Conservation (phyloP, 1,284 basidiomycete species). For the Apiotrichum sp. region DNA sequence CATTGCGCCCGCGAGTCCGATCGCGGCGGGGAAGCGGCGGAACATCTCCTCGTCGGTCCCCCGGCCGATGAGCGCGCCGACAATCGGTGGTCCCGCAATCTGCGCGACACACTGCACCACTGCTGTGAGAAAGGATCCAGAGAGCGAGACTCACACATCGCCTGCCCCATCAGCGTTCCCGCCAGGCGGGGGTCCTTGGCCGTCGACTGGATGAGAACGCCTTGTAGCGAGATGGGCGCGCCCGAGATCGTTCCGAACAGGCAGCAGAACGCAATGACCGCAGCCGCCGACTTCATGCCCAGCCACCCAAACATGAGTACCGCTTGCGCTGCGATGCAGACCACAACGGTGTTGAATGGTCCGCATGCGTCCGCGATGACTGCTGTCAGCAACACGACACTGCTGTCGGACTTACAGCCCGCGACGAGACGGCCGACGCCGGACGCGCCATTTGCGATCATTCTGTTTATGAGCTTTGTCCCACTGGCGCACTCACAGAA, state of each 20-base stretch:
- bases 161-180: conserved; percentile 32
- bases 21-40: conserved; percentile 14
- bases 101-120: conserved; percentile 4
- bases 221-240: conserved; percentile 28
- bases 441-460: not conserved
- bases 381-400: not conserved
- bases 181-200: conserved; percentile 25
- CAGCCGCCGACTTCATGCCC: conserved; percentile 10
- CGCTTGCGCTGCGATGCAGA: conserved; percentile 15
- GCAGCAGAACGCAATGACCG: conserved; percentile 18
- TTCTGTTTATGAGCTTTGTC: not conserved
- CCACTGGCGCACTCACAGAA: conserved; percentile 12
- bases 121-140: not conserved
- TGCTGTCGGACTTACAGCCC: not conserved
- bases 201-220: conserved; percentile 15
- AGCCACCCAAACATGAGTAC: conserved; percentile 26
- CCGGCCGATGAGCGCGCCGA: conserved; percentile 26
- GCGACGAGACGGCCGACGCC: not conserved
- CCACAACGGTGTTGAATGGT: conserved; percentile 23
- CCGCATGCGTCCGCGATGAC: conserved; percentile 26
- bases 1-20: conserved; percentile 18
- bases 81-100: conserved; percentile 24
- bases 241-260: conserved; percentile 26
- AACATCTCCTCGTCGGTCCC: conserved; percentile 14
- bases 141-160: conserved; percentile 26